These are phyloP conservation scores for Fusarium sp. DNA, from an alignment of 2,329 filamentous ascomycete species.

Conservation along the genomic window DNA sequence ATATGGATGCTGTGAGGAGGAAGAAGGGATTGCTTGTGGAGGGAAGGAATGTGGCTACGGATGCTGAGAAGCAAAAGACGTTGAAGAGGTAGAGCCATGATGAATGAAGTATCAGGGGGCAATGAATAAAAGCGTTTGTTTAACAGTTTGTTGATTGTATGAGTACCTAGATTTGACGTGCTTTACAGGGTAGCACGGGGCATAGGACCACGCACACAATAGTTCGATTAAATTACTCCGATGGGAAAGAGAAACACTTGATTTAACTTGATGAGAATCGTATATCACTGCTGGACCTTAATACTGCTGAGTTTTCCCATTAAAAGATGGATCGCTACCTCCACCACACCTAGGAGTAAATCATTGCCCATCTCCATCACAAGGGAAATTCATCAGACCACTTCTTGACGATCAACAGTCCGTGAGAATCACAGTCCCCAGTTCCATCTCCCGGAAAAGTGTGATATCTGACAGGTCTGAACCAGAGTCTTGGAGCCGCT, in stretches of 20 bases:
- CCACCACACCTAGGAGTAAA: background rate
- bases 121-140: constrained; percentile 22
- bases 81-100: constrained; percentile 64
- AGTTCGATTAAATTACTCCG: background rate
- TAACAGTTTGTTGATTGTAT: background rate
- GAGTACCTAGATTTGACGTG: background rate
- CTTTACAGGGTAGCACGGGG: background rate
- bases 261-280: background rate
- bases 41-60: constrained; percentile 79
- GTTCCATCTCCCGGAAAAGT: background rate
- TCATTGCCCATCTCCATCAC: background rate
- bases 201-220: too few species aligned
- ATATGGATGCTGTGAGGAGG: constrained; percentile 89
- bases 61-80: constrained; percentile 92
- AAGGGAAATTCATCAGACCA: background rate
- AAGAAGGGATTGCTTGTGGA: constrained; percentile 90
- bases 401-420: background rate
- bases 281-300: background rate
- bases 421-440: background rate
- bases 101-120: background rate
- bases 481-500: background rate
- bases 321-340: background rate
- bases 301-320: background rate
- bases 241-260: background rate
- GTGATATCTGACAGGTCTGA: background rate